Base-by-base conservation (phyloP, 2,329 filamentous ascomycete genomes). In the Fusarium mangiferae region DNA sequence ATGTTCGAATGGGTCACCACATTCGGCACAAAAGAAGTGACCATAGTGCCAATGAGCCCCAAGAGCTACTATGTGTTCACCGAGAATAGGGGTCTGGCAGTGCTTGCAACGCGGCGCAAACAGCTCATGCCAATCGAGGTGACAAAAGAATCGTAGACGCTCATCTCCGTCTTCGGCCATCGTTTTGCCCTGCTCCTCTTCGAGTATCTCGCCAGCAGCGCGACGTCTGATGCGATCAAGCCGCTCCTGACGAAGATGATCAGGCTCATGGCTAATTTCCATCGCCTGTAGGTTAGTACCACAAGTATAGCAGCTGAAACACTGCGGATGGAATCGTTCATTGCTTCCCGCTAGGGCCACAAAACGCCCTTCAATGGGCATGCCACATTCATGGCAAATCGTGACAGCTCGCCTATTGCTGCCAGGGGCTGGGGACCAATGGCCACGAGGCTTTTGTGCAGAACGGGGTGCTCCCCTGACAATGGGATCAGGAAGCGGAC, bases 11-110 rank as follows among this genome's bases (percentile, higher is more conserved):
- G 96, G 96, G 84, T 99, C 96, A 75, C 96, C 96, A 81, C 96
- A 99, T 86, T 99, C 95, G 46, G 96, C 96, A 80, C 96, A 99
- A 88, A 99, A 99, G 85, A 99, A 99, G 84, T 99, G 96, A 0
- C 96, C 96, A 60, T 94, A 93, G 82, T 99, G 96, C 94, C 94
- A 99, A 83, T 98, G 95, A n/a, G 92, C 90, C 3, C 96, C 96
- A 64, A 97, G 94, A 3, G 96, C 96, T 20, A 98, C 92, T 38
- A 98, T 92, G 75, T 98, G 94, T 83, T 98, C 95, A 46, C 95
- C 95, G 76, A 98, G 91, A 78, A 99, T 99, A 7, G 96, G 96
- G 13, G 96, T 99, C 82, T 93, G 95, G 89, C 96, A 99, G 82
- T 94, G 95, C 84, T 96, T 96, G 88, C 96, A 99, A 46, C 94